Evolutionary conservation across 192 early-diverging fungal genomes (phyloP).

Genomic region (Neocallimastix lanati): DNA sequence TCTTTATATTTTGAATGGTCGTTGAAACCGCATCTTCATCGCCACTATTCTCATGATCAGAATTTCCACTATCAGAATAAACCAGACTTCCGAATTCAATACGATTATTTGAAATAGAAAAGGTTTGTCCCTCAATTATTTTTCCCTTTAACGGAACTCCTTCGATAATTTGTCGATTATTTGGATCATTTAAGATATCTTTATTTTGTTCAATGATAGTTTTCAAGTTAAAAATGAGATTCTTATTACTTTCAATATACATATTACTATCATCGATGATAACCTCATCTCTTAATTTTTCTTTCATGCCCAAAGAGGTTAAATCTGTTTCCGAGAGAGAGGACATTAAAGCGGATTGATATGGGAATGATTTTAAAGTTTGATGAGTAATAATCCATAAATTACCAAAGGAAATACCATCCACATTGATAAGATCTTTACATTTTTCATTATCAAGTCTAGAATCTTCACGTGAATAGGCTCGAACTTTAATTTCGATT

Average conservation of each 20-base stretch:
- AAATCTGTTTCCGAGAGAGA: background rate
- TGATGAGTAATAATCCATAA: too few species aligned
- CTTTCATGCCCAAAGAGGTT: background rate
- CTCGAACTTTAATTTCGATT: too few species aligned
- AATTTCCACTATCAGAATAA: constrained; percentile 36
- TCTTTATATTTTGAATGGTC: background rate
- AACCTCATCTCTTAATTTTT: background rate
- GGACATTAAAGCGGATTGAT: background rate
- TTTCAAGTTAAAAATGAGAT: background rate
- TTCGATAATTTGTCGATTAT: constrained; percentile 29
- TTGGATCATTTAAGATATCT: background rate
- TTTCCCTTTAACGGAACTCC: too few species aligned
- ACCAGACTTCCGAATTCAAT: constrained; percentile 46
- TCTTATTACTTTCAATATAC: too few species aligned
- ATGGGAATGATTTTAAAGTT: background rate
- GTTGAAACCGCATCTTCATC: background rate
- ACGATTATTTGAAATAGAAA: constrained; percentile 41
- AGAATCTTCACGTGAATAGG: too few species aligned
- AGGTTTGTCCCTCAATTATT: constrained; percentile 46
- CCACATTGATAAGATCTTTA: too few species aligned
- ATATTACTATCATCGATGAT: too few species aligned
- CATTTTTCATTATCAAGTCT: too few species aligned
- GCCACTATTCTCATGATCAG: constrained; percentile 8
- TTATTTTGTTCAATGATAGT: background rate
- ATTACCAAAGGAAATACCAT: constrained; percentile 46